phyloP scores from a whole-genome alignment of 2,329 filamentous ascomycete species.

The Botrytis fragariae region DNA sequence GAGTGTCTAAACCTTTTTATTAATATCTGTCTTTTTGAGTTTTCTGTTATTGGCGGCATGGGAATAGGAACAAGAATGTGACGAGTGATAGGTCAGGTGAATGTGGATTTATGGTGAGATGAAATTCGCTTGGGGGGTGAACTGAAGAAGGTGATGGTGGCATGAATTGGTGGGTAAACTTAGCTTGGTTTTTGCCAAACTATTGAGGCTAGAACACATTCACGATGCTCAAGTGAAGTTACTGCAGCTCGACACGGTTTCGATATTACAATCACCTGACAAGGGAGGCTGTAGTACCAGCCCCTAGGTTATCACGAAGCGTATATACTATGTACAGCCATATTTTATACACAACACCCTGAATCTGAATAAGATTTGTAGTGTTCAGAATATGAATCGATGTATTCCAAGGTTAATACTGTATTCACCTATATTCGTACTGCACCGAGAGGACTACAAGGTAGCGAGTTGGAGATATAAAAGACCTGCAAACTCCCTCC shows the following conservation, averaged over 20 bases:
- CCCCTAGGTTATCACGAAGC: too few relatives aligned
- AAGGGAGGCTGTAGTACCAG: neutral
- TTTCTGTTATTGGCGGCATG: neutral
- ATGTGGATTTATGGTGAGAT: neutral
- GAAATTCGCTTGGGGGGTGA: neutral
- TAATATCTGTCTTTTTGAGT: fast-evolving
- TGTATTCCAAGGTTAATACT: neutral
- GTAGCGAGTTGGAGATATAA: neutral
- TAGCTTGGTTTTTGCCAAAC: too few relatives aligned
- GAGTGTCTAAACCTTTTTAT: neutral
- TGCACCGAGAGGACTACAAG: neutral
- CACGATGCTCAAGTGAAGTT: neutral
- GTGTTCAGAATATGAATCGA: neutral
- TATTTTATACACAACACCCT: neutral
- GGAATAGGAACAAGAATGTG: too few relatives aligned
- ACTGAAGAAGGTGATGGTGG: neutral
- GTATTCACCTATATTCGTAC: neutral
- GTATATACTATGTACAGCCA: too few relatives aligned
- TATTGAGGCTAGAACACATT: neutral
- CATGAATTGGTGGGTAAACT: too few relatives aligned
- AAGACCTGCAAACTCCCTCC: neutral
- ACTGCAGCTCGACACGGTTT: neutral
- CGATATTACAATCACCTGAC: neutral
- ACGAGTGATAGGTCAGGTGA: neutral
- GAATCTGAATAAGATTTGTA: neutral